Percentiles rank a stretch among this genome's conserved stretches.
Conservation (phyloP, 495 filamentous ascomycete genomes). For the Aspergillus homomorphus region DNA sequence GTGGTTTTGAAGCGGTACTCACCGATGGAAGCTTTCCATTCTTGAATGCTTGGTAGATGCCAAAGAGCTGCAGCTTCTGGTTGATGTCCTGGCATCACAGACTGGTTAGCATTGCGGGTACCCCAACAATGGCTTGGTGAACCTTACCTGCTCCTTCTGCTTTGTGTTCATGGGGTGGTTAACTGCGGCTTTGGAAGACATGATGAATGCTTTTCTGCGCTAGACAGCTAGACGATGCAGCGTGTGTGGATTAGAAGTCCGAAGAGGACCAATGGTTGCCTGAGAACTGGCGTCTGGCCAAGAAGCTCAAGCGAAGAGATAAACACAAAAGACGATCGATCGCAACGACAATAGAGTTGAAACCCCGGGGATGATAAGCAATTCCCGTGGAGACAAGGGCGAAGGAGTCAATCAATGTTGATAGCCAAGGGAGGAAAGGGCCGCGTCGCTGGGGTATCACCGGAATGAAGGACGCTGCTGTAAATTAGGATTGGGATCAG, state of each 20-base stretch:
- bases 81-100: conserved; percentile 64
- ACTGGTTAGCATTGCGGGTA: conserved; percentile 14
- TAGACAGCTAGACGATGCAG: neutral
- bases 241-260: neutral
- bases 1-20: conserved; percentile 32
- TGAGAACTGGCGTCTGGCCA: neutral
- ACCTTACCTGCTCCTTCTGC: conserved; percentile 50
- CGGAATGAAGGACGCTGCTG: conserved; percentile 31
- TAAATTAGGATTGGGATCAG: conserved; percentile 11
- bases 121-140: neutral
- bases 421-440: conserved; percentile 19
- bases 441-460: conserved; percentile 36
- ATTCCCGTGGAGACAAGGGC: conserved; percentile 14
- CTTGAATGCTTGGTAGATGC: conserved; percentile 85
- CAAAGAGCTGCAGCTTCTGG: conserved; percentile 90
- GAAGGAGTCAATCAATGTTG: conserved; percentile 16
- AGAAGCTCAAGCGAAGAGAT: neutral
- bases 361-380: conserved; percentile 4
- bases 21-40: conserved; percentile 90
- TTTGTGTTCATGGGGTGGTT: conserved; percentile 65
- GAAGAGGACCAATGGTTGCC: conserved; percentile 1
- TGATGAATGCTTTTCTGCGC: conserved; percentile 23
- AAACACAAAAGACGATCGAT: neutral
- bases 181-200: conserved; percentile 44
- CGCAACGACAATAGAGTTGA: neutral